Base-by-base conservation (phyloP, 2,329 filamentous ascomycete species). In the Fusarium duplospermum region DNA sequence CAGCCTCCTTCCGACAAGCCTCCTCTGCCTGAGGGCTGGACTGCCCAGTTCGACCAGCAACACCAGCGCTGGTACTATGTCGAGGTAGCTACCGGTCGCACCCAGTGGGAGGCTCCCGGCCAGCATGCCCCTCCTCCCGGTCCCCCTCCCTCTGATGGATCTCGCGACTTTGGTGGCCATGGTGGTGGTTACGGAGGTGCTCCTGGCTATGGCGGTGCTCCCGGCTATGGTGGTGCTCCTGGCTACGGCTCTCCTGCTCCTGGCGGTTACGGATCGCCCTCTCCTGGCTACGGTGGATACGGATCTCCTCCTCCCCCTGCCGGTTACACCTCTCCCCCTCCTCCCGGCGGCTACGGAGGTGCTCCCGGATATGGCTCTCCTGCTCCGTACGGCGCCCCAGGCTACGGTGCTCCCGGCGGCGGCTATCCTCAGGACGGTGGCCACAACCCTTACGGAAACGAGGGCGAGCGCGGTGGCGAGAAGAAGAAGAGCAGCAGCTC, bases 31-130 rank as follows among this genome's bases (percentile, higher is more conserved):
- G 78, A 85, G 59, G 91, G 91, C 74, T 93, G 91, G 91, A 83
- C 84, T 31, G 85, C 90, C 27, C 88, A 92, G 80, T 93, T 88
- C 82, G 91, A 93, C 73, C 87, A 89, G 66, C 85, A 84, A 67
- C 84, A 86, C 69, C 88, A 91, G 78, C 88, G 89, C 64, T 92
- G 89, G 84, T 93, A 89, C 83, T 93, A 91, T 77, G 85, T 90
- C 66, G 90, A 93, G 80, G 83, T 89, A 66, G 84, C 88, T 56
- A 89, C 89, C 14, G 89, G 90, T 22, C 87, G 86, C 67, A 88
- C 89, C 0, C 90, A 93, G 80, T 93, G 91, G 91, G 89, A 92
- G 71, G 84, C 86, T 18, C 90, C 91, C 4, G 82, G 82, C 14
- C 78, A 81, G 60, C 74, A 76, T 3, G 64, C 78, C 9, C 71